phyloP scores from a whole-genome alignment of 129 eudicot species.

The Artemisia tridentata region DNA sequence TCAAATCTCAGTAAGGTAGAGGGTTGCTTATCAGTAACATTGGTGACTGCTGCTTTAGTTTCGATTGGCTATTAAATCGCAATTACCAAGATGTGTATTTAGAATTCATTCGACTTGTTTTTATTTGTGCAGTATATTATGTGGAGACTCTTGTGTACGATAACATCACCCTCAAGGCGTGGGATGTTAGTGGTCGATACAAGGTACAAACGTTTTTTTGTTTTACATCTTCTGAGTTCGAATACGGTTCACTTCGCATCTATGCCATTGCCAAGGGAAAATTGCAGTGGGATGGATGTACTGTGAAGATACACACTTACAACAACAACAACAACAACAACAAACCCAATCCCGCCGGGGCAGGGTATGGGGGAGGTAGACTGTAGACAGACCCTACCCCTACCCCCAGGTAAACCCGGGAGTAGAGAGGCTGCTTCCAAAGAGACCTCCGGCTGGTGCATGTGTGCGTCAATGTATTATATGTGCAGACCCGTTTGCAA shows the following conservation, averaged over 20 bases:
- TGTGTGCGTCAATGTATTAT: background rate
- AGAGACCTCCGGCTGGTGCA: too few species aligned
- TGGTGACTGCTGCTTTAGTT: background rate
- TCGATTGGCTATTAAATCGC: background rate
- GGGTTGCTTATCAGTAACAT: background rate
- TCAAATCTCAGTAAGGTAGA: background rate
- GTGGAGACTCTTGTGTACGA: conserved; percentile 96
- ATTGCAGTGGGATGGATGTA: background rate
- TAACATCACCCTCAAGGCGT: conserved; percentile 97
- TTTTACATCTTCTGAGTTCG: background rate
- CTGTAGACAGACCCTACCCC: too few species aligned
- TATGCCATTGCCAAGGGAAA: too few species aligned
- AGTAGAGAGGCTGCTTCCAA: too few species aligned
- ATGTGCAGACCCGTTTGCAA: conserved; percentile 81
- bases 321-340: too few species aligned
- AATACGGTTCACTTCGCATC: too few species aligned
- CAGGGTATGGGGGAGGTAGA: too few species aligned
- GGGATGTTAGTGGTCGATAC: conserved; percentile 99
- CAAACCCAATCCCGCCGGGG: too few species aligned
- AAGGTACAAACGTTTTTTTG: conserved; percentile 47
- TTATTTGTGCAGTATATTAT: conserved; percentile 55
- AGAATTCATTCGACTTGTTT: background rate
- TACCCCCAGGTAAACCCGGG: too few species aligned
- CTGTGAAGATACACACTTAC: too few species aligned
- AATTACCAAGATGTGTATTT: background rate